These are phyloP conservation scores for Phytopythium sindhum DNA, from an alignment of 352 stramenopile species.

Conservation along the genomic window DNA sequence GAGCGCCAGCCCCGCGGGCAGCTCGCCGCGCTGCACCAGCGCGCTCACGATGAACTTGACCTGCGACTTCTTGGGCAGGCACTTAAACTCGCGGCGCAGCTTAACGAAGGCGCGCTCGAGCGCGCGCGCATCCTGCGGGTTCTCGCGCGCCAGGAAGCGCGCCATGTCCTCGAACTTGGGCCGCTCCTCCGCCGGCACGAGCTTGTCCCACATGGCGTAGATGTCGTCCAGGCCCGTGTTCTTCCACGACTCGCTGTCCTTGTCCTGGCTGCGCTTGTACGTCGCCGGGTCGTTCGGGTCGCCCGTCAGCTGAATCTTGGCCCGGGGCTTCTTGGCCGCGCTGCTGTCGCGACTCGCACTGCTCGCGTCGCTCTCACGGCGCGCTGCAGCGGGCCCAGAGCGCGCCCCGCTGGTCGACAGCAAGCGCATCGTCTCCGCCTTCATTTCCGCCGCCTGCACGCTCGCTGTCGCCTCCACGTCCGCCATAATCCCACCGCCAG, in stretches of 20 bases:
- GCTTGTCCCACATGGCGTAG: conserved; percentile 80
- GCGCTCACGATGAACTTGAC: conserved; percentile 86
- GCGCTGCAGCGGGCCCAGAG: not conserved
- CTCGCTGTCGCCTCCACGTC: not conserved
- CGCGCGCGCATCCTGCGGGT: conserved; percentile 72
- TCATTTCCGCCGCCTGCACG: not conserved
- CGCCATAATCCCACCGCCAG: not conserved
- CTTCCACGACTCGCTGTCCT: conserved; percentile 40
- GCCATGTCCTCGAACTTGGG: conserved; percentile 79
- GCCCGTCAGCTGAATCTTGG: conserved; percentile 9
- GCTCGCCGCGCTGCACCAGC: conserved; percentile 62
- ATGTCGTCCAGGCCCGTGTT: conserved; percentile 87
- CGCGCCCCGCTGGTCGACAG: not conserved
- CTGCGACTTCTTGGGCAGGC: conserved; percentile 89
- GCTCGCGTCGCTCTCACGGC: not conserved
- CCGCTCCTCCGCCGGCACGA: conserved; percentile 65
- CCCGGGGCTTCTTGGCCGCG: not conserved
- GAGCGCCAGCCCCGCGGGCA: conserved; percentile 45
- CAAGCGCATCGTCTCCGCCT: not conserved
- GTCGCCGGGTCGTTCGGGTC: conserved; percentile 78
- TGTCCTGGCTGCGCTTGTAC: conserved; percentile 83
- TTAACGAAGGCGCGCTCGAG: conserved; percentile 85
- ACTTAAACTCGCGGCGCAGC: conserved; percentile 86
- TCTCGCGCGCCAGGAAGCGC: conserved; percentile 64
- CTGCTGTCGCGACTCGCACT: not conserved